Conservation (phyloP, 441 rosid species). For the Syzygium malaccense region DNA sequence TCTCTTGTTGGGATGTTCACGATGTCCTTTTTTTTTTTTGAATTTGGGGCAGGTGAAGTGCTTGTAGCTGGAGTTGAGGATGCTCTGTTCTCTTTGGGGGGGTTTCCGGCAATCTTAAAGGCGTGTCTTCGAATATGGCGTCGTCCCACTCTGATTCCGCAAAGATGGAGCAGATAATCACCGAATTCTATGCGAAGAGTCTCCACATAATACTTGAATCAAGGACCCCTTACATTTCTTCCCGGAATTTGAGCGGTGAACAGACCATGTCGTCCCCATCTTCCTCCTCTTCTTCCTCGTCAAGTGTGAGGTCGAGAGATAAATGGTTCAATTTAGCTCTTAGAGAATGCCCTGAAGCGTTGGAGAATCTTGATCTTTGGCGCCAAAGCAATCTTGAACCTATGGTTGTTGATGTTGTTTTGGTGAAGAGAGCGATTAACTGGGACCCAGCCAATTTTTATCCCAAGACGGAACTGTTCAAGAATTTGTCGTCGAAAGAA, state of each 20-base stretch:
- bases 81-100: not conserved
- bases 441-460: constrained; percentile 40
- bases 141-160: constrained; percentile 53
- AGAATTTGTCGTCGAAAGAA: constrained; percentile 48
- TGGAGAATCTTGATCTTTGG: constrained; percentile 70
- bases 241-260: constrained; percentile 73
- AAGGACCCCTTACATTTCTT: constrained; percentile 68
- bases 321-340: constrained; percentile 92
- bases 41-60: not conserved
- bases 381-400: constrained; percentile 63
- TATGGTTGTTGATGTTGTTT: constrained; percentile 77
- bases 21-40: not conserved
- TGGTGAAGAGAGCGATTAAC: constrained; percentile 50
- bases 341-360: constrained; percentile 71
- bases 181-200: constrained; percentile 82
- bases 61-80: not conserved
- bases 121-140: not conserved
- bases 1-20: not conserved
- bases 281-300: constrained; percentile 71
- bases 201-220: constrained; percentile 88
- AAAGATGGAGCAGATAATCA: constrained; percentile 67
- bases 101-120: not conserved
- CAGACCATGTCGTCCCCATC: constrained; percentile 66
- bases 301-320: constrained; percentile 80
- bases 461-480: constrained; percentile 33